Evolutionary conservation across 345 rosid species (phyloP).

Genomic region (Geranium rotundifolium): DNA sequence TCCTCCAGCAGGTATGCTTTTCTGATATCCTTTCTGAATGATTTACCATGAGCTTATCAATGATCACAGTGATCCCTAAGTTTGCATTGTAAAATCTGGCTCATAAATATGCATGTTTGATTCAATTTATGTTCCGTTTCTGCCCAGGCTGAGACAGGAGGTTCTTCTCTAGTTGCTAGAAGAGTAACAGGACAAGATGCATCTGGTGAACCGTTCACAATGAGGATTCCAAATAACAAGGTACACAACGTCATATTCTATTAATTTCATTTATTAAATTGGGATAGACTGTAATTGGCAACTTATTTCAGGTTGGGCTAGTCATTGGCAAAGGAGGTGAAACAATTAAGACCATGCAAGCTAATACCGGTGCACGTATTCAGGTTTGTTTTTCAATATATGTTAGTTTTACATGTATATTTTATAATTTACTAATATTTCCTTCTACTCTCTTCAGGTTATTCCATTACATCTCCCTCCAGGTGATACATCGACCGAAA

Average conservation of each 20-base stretch:
- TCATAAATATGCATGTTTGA: background rate
- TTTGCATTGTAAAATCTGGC: background rate
- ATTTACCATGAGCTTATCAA: no score
- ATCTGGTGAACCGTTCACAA: constrained; percentile 48
- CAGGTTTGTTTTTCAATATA: constrained; percentile 42
- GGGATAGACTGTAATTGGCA: constrained; percentile 14
- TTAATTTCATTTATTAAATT: constrained; percentile 4
- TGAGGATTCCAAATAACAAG: constrained; percentile 85
- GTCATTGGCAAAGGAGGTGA: constrained; percentile 99
- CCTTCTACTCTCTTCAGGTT: constrained; percentile 37
- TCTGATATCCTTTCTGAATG: background rate
- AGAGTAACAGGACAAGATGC: constrained; percentile 71
- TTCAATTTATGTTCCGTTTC: constrained; percentile 2
- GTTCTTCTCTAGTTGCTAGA: constrained; percentile 63
- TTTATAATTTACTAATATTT: background rate
- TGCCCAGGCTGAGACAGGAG: constrained; percentile 84
- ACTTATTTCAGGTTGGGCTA: constrained; percentile 74
- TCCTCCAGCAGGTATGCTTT: constrained; percentile 59
- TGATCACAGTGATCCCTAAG: background rate
- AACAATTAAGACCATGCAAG: constrained; percentile 94
- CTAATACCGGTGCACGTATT: constrained; percentile 84
- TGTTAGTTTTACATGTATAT: no score
- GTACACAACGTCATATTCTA: constrained; percentile 20
- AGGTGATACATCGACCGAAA: constrained; percentile 68
- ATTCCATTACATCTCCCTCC: constrained; percentile 96